A percentile compares a stretch with the other conserved stretches of the same genome.
Evolutionary conservation across 2,329 filamentous ascomycete genomes (phyloP).

Genomic region (Xenosphaeropsis pyriputrescens): DNA sequence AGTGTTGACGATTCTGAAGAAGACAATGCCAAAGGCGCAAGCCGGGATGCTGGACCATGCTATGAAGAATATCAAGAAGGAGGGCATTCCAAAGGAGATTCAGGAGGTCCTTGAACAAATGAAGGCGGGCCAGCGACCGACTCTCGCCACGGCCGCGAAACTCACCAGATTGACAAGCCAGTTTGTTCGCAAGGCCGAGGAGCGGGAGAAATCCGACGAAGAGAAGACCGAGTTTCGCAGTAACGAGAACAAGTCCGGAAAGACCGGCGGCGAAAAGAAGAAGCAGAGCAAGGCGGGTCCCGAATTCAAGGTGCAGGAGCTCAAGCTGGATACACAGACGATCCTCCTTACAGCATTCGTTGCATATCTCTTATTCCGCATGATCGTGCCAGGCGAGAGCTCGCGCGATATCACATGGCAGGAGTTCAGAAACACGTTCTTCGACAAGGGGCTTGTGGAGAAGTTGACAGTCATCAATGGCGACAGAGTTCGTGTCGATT

Average conservation of each 20-base stretch:
- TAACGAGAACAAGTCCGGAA: conserved; percentile 10
- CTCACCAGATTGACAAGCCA: conserved; percentile 19
- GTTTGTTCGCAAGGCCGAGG: conserved; percentile 14
- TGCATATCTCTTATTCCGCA: conserved; percentile 46
- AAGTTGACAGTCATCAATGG: conserved; percentile 74
- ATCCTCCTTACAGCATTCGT: conserved; percentile 36
- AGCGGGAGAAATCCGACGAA: conserved; percentile 9
- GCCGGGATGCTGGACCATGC: conserved; percentile 41
- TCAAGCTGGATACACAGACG: conserved; percentile 15
- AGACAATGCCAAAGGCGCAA: conserved; percentile 46
- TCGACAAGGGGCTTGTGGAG: conserved; percentile 92
- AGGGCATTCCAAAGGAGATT: conserved; percentile 51
- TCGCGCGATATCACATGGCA: conserved; percentile 90
- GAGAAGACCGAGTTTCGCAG: conserved; percentile 14
- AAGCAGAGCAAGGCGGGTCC: conserved; percentile 7
- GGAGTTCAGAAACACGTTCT: conserved; percentile 83
- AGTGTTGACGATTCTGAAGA: conserved; percentile 38
- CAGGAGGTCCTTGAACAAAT: conserved; percentile 21
- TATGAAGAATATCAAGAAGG: conserved; percentile 45
- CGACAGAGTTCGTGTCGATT: conserved; percentile 63
- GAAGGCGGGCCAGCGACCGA: conserved; percentile 11
- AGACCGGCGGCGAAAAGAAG: conserved; percentile 22
- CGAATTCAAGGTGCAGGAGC: conserved; percentile 8
- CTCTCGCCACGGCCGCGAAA: conserved; percentile 13
- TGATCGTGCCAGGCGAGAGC: conserved; percentile 51